phyloP scores from a whole-genome alignment of 345 rosid genomes.

The Eutrema heterophyllum region DNA sequence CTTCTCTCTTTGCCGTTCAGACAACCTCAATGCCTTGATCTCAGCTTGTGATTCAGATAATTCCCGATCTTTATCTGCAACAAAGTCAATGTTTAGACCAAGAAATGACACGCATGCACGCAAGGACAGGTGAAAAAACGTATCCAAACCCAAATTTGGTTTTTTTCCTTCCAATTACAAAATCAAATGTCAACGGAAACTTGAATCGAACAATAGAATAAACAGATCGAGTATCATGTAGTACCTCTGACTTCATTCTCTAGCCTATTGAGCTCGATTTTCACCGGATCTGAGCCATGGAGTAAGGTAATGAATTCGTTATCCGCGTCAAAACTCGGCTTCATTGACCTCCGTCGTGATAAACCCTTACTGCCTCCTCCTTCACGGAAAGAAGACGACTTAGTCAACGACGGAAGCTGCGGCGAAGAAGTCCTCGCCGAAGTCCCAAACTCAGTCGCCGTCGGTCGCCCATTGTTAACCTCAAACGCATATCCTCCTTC shows the following conservation, averaged over 20 bases:
- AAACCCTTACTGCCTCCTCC: slow-evolving; percentile 44
- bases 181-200: slow-evolving; percentile 21
- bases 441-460: slow-evolving; percentile 16
- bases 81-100: slow-evolving; percentile 17
- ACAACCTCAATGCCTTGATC: slow-evolving; percentile 81
- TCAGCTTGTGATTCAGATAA: slow-evolving; percentile 89
- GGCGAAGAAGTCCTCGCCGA: slow-evolving; percentile 19
- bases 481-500: slow-evolving; percentile 22
- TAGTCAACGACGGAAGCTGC: slow-evolving; percentile 38
- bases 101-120: slow-evolving; percentile 24
- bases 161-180: neutral
- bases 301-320: slow-evolving; percentile 83
- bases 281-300: slow-evolving; percentile 99
- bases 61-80: slow-evolving; percentile 91
- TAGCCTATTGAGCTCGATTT: slow-evolving; percentile 91
- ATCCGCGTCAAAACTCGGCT: slow-evolving; percentile 82
- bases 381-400: slow-evolving; percentile 71
- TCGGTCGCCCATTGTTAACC: slow-evolving; percentile 22
- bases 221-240: slow-evolving; percentile 63
- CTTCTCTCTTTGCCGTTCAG: slow-evolving; percentile 86
- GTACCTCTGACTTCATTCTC: slow-evolving; percentile 98
- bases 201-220: slow-evolving; percentile 26
- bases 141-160: neutral
- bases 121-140: neutral
- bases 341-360: slow-evolving; percentile 67